A percentile compares a stretch with the other conserved stretches of the same genome.
These are phyloP conservation scores for Peronospora farinosa DNA, from an alignment of 352 stramenopile species.

Conservation along the genomic window DNA sequence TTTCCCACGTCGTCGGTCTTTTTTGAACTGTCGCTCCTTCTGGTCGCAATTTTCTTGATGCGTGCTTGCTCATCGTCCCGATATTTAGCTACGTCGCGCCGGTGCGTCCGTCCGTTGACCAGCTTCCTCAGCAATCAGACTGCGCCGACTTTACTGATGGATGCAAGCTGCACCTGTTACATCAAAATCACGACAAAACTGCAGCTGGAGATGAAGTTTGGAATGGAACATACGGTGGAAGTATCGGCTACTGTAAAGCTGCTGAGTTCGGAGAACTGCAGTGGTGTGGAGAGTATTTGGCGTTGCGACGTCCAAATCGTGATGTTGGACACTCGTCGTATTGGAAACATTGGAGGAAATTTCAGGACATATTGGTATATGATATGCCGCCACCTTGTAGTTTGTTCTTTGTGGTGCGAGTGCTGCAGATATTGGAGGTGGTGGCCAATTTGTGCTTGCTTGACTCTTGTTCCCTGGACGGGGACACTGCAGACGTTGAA, in stretches of 20 bases:
- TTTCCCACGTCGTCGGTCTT: no score
- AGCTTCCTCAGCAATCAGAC: no score
- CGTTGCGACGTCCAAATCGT: slow-evolving; percentile 8
- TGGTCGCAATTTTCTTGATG: background rate
- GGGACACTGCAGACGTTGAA: slow-evolving; percentile 9
- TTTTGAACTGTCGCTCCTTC: slow-evolving; percentile 37
- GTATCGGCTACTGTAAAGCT: slow-evolving; percentile 32
- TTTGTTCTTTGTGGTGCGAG: slow-evolving; percentile 17
- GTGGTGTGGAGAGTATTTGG: slow-evolving; percentile 46
- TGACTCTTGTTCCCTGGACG: slow-evolving; percentile 20
- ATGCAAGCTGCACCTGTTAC: no score
- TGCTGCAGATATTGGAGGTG: slow-evolving; percentile 28
- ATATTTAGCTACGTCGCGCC: no score
- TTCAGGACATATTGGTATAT: slow-evolving; percentile 23
- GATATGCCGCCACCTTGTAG: slow-evolving; percentile 19
- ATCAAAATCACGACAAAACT: slow-evolving; percentile 30
- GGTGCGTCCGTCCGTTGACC: no score
- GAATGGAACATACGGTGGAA: slow-evolving; percentile 11
- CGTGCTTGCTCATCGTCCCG: no score
- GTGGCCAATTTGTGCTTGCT: slow-evolving; percentile 15
- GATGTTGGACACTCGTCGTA: slow-evolving; percentile 34
- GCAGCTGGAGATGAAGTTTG: slow-evolving; percentile 14
- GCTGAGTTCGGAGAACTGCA: slow-evolving; percentile 40
- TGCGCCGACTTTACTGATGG: no score
- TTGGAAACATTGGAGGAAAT: slow-evolving; percentile 30